These are phyloP conservation scores for Acer saccharum DNA, from an alignment of 345 rosid genomes.

Conservation along the genomic window DNA sequence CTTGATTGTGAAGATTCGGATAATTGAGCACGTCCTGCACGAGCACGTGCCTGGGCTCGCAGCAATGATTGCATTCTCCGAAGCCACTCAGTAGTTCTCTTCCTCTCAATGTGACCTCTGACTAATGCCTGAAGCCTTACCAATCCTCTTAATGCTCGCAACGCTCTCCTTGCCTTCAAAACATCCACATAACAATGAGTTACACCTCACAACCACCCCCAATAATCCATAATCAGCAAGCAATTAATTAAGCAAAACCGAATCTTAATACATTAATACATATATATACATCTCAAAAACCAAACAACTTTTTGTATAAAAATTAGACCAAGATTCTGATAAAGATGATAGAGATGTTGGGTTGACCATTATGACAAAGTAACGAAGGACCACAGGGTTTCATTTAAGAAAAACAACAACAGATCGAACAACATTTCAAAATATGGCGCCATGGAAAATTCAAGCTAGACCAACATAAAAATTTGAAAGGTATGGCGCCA, in stretches of 20 bases:
- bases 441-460: conserved; percentile 34
- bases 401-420: neutral
- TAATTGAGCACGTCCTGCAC: conserved; percentile 53
- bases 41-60: conserved; percentile 77
- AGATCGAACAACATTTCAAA: conserved; percentile 13
- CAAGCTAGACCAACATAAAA: conserved; percentile 4
- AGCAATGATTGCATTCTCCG: conserved; percentile 74
- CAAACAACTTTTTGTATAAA: neutral
- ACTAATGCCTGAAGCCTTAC: conserved; percentile 96
- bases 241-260: neutral
- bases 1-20: conserved; percentile 68
- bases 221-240: neutral
- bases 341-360: neutral
- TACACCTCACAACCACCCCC: neutral
- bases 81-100: conserved; percentile 55
- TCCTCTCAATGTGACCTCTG: conserved; percentile 91
- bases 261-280: neutral
- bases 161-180: conserved; percentile 76
- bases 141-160: conserved; percentile 89
- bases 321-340: neutral
- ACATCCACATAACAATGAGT: neutral
- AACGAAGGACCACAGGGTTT: conserved; percentile 26
- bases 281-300: neutral
- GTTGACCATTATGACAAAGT: neutral
- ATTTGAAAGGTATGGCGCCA: conserved; percentile 26